A percentile compares a stretch with the other conserved stretches of the same genome.
Evolutionary conservation across 2,329 filamentous ascomycete genomes (phyloP).

Genomic region (Aureobasidium sp.): DNA sequence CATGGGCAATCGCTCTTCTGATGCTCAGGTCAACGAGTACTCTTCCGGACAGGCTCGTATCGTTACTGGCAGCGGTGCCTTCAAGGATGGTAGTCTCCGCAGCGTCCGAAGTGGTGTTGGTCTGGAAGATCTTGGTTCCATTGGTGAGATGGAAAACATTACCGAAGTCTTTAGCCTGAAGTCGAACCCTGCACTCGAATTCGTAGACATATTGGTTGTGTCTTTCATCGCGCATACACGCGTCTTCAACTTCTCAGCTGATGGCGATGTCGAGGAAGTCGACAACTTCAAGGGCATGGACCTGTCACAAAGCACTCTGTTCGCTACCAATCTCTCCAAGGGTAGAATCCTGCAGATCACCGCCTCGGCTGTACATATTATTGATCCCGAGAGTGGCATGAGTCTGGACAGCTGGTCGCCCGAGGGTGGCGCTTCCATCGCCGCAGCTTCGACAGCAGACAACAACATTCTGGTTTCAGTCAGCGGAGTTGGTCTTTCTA

Average conservation of each 20-base stretch:
- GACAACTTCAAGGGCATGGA: constrained; percentile 65
- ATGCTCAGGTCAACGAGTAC: constrained; percentile 78
- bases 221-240: constrained; percentile 80
- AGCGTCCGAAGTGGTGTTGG: constrained; percentile 92
- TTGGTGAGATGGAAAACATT: constrained; percentile 61
- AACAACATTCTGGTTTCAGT: constrained; percentile 65
- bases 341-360: constrained; percentile 72
- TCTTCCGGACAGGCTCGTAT: constrained; percentile 91
- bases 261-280: constrained; percentile 80
- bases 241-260: constrained; percentile 65
- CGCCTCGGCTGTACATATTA: constrained; percentile 52
- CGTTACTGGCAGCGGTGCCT: constrained; percentile 86
- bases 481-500: constrained; percentile 64
- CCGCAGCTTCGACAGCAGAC: constrained; percentile 68
- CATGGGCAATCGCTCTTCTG: constrained; percentile 76
- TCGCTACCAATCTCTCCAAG: constrained; percentile 56
- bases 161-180: constrained; percentile 47
- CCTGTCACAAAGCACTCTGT: constrained; percentile 64
- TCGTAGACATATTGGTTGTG: constrained; percentile 65
- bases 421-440: constrained; percentile 52
- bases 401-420: constrained; percentile 54
- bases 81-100: constrained; percentile 77
- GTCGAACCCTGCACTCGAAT: constrained; percentile 47
- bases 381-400: constrained; percentile 51
- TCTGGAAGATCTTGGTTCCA: constrained; percentile 74